Evolutionary conservation across 169 alveolate species (phyloP), one percentile per base, ranked within the genome.

Genomic region (Theileria parva): DNA sequence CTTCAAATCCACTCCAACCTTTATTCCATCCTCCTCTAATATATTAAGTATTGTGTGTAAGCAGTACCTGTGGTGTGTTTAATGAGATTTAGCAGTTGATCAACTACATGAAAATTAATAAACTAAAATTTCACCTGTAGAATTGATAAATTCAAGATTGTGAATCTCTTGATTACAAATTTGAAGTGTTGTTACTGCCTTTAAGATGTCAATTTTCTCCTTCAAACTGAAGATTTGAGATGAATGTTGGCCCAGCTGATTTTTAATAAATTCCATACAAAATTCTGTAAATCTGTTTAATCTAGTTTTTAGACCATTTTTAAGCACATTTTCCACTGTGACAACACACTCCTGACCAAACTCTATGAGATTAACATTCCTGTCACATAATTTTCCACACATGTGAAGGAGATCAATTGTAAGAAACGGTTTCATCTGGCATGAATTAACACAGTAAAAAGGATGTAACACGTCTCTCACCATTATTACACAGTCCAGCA

Each of bases 1-100:
- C 48, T 63, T 63, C 71, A 63, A 15, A 30, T 63, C 71, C 39
- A n/a, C 17, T 63, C 71, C 71, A 15, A 63, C 71, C 6, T 15
- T 63, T 15, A 63, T 15, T 63, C 68, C 5, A 23, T 63, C 71
- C 32, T 23, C 37, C 8, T 44, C 53, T 44, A 44, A 44, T 8
- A 44, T 1, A 44, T 4, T 44, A 44, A 44, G 2, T 13, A 44
- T 11, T 44, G 8, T 4, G 8, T 11, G 12, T 44, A 44, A 44
- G 8, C 15, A 4, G 17, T 44, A 44, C 53, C 53, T 44, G 53
- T 44, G 17, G 53, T 8, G 17, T 44, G 17, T 44, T 39, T 63
- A 0, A 63, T 7, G 25, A 23, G 44, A 32, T 63, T 21, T 21
- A 63, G 27, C 17, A 63, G 12, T 21, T 63, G 19, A 4, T 63